Evolutionary conservation across 495 filamentous ascomycete species (phyloP).

Genomic region (Gamarada debralockiae): DNA sequence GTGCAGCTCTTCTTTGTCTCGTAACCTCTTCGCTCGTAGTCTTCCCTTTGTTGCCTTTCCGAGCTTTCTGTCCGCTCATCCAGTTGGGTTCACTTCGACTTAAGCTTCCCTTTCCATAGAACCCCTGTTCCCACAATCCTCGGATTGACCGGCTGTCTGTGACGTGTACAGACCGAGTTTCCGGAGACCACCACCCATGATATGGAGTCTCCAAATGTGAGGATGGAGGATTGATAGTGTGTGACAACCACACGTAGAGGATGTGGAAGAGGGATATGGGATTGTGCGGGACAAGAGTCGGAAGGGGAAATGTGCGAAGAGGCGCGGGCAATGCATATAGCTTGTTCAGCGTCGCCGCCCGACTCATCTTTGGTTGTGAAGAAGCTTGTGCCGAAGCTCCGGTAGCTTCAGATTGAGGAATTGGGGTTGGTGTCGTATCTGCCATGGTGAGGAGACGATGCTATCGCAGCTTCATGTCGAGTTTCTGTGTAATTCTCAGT

Average conservation of each 20-base stretch:
- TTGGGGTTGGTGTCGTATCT: constrained; percentile 14
- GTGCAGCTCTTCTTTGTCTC: constrained; percentile 69
- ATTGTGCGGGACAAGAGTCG: constrained; percentile 85
- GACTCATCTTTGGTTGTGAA: constrained; percentile 11
- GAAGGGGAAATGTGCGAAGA: constrained; percentile 74
- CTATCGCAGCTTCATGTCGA: constrained; percentile 21
- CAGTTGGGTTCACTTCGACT: constrained; percentile 93
- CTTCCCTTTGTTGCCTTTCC: constrained; percentile 54
- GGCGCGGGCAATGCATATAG: constrained; percentile 81
- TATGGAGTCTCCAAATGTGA: constrained; percentile 65
- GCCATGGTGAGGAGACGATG: constrained; percentile 14
- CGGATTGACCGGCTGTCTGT: constrained; percentile 69
- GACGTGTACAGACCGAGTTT: constrained; percentile 81
- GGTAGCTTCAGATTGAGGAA: not conserved
- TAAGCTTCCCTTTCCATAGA: constrained; percentile 90
- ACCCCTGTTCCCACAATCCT: constrained; percentile 90
- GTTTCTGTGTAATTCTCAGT: not conserved
- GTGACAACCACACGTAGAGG: constrained; percentile 68
- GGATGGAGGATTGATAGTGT: constrained; percentile 60
- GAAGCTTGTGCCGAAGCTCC: constrained; percentile 1
- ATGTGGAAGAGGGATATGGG: constrained; percentile 82
- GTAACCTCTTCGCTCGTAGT: constrained; percentile 77
- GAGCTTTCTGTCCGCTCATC: constrained; percentile 76
- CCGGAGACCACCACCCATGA: constrained; percentile 68
- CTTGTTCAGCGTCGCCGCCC: constrained; percentile 48